Evolutionary conservation across 1,284 basidiomycete species (phyloP).

Genomic region (Rhodotorula sp.): DNA sequence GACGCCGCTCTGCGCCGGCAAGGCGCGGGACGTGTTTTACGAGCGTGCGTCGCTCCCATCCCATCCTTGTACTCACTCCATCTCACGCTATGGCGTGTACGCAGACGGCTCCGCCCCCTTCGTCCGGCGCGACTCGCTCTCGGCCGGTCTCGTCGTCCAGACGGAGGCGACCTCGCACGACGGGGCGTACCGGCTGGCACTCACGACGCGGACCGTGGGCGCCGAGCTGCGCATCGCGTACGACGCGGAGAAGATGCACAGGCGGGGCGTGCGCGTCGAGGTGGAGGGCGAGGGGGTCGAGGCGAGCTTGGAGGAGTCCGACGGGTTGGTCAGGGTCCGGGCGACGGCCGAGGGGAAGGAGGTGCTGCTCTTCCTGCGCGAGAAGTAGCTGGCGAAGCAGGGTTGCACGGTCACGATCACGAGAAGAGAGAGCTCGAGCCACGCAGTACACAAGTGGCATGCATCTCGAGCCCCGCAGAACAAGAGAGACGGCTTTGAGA

Average conservation of each 20-base stretch:
- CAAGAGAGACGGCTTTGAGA: too few relatives aligned
- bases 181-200: not conserved
- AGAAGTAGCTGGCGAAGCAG: too few relatives aligned
- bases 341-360: too few relatives aligned
- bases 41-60: constrained; percentile 1
- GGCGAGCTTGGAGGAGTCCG: too few relatives aligned
- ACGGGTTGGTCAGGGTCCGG: too few relatives aligned
- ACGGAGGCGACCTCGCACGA: constrained; percentile 1
- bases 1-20: constrained; percentile 19
- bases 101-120: constrained; percentile 36
- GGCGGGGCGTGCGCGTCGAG: not conserved
- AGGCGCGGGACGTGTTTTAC: constrained; percentile 12
- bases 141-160: constrained; percentile 20
- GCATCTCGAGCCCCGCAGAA: too few relatives aligned
- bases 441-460: too few relatives aligned
- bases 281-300: not conserved
- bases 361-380: too few relatives aligned
- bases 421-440: too few relatives aligned
- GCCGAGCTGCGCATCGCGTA: constrained; percentile 10
- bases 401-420: too few relatives aligned
- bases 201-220: constrained; percentile 10
- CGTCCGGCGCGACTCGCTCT: not conserved
- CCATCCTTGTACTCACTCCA: not conserved
- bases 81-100: not conserved
- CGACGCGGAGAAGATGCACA: constrained; percentile 15